These are phyloP conservation scores for Lentinus brumalis DNA, from an alignment of 768 basidiomycete genomes.

Conservation along the genomic window DNA sequence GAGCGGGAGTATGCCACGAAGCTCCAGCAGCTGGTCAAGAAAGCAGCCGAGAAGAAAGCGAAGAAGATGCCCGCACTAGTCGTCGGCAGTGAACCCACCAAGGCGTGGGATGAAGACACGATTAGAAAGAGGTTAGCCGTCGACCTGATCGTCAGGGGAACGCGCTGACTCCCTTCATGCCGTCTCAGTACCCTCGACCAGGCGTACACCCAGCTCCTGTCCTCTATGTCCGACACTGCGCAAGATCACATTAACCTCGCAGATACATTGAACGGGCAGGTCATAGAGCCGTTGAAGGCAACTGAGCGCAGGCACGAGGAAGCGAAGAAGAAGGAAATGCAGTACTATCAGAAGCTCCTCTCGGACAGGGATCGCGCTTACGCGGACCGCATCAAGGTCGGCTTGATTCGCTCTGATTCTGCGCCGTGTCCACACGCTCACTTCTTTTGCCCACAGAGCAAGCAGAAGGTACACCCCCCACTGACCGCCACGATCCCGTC, in stretches of 20 bases:
- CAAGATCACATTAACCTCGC: slow-evolving; percentile 73
- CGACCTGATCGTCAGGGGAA: neutral
- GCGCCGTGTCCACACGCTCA: slow-evolving; percentile 5
- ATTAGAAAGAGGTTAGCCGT: slow-evolving; percentile 55
- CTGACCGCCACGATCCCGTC: neutral
- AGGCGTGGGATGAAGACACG: slow-evolving; percentile 54
- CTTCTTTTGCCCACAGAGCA: slow-evolving; percentile 43
- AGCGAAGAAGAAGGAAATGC: slow-evolving; percentile 71
- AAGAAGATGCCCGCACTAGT: slow-evolving; percentile 57
- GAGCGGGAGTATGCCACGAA: slow-evolving; percentile 82
- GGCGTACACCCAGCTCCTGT: slow-evolving; percentile 70
- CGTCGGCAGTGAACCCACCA: slow-evolving; percentile 69
- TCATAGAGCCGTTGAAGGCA: slow-evolving; percentile 62
- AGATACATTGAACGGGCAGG: slow-evolving; percentile 57
- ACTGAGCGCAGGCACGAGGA: slow-evolving; percentile 67
- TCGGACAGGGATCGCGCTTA: slow-evolving; percentile 71
- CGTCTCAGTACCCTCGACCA: slow-evolving; percentile 64
- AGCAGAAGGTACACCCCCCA: slow-evolving; percentile 53
- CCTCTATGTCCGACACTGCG: slow-evolving; percentile 58
- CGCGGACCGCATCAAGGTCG: slow-evolving; percentile 69
- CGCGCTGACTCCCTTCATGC: neutral
- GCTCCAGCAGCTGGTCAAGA: slow-evolving; percentile 64
- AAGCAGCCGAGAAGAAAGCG: slow-evolving; percentile 69
- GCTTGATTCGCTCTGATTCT: slow-evolving; percentile 11
- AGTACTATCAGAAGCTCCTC: slow-evolving; percentile 71